phyloP scores from a whole-genome alignment of 2,329 filamentous ascomycete species.

The Trichoderma sp. region DNA sequence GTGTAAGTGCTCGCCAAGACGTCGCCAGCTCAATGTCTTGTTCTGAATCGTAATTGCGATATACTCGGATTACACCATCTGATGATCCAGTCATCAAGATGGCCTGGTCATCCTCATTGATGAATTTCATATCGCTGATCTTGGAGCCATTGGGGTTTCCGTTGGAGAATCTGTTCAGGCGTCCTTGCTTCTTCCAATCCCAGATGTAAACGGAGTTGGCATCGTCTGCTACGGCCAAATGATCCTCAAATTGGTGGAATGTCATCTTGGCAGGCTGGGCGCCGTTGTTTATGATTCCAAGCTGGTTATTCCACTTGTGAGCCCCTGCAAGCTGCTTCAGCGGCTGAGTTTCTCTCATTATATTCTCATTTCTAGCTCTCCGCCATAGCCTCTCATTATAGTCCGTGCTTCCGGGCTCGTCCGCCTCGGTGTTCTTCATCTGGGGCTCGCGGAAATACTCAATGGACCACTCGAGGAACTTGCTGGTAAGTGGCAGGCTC shows the following conservation, averaged over 20 bases:
- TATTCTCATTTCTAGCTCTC: slow-evolving; percentile 86
- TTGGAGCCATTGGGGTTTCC: slow-evolving; percentile 88
- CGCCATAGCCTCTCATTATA: slow-evolving; percentile 96
- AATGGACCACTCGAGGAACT: slow-evolving; percentile 92
- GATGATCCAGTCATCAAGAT: slow-evolving; percentile 93
- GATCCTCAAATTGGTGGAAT: slow-evolving; percentile 97
- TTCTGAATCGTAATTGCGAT: slow-evolving; percentile 83
- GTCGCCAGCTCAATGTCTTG: slow-evolving; percentile 81
- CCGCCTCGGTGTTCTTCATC: slow-evolving; percentile 94
- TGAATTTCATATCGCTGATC: slow-evolving; percentile 94
- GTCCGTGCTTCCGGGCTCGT: slow-evolving; percentile 93
- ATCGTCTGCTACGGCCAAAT: slow-evolving; percentile 90
- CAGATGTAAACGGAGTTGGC: slow-evolving; percentile 87
- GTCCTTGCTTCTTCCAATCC: slow-evolving; percentile 82
- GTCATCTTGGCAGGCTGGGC: slow-evolving; percentile 90
- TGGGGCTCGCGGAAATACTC: slow-evolving; percentile 98
- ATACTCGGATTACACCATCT: slow-evolving; percentile 91
- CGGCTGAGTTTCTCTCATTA: slow-evolving; percentile 89
- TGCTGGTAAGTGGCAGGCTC: slow-evolving; percentile 74
- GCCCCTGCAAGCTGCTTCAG: slow-evolving; percentile 85
- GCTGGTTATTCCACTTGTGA: slow-evolving; percentile 82
- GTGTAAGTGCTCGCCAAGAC: slow-evolving; percentile 86
- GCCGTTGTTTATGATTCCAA: slow-evolving; percentile 83
- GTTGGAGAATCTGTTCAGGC: slow-evolving; percentile 85
- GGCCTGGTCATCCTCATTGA: slow-evolving; percentile 97